Evolutionary conservation across 331 rosid genomes (phyloP).

Genomic region (Erythrophleum ivorense): DNA sequence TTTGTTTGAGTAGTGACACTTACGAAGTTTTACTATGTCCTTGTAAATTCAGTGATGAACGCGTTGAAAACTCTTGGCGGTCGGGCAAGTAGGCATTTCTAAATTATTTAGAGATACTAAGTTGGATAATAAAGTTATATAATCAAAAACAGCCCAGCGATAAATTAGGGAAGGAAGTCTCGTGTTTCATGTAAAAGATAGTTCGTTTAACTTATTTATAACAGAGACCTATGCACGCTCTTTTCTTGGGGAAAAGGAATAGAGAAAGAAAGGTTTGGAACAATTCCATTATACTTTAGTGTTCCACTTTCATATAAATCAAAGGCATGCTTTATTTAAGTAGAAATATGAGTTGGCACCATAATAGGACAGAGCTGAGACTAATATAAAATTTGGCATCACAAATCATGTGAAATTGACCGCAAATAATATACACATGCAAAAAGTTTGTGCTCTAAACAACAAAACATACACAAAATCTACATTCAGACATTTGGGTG

Average conservation of each 20-base stretch:
- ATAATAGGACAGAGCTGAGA: slow-evolving; percentile 34
- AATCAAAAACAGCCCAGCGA: slow-evolving; percentile 38
- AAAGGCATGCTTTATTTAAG: slow-evolving; percentile 37
- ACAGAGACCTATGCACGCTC: slow-evolving; percentile 44
- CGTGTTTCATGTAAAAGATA: slow-evolving; percentile 44
- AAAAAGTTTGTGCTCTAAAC: slow-evolving; percentile 51
- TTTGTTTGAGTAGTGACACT: too few species aligned
- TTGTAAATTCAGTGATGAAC: neutral
- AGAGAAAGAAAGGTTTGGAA: slow-evolving; percentile 41
- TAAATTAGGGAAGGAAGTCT: slow-evolving; percentile 34
- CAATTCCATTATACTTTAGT: slow-evolving; percentile 44
- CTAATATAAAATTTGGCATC: slow-evolving; percentile 22
- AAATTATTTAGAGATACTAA: slow-evolving; percentile 3
- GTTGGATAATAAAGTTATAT: slow-evolving; percentile 34
- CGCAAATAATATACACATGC: slow-evolving; percentile 33
- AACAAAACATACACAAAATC: slow-evolving; percentile 38
- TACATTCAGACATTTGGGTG: neutral
- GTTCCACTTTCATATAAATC: slow-evolving; percentile 43
- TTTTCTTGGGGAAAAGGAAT: slow-evolving; percentile 40
- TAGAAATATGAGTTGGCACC: slow-evolving; percentile 54
- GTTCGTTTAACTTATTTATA: slow-evolving; percentile 47
- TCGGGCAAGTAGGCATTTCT: slow-evolving; percentile 18
- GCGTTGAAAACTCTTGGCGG: neutral
- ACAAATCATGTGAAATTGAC: slow-evolving; percentile 59
- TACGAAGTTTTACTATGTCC: too few species aligned